Evolutionary conservation across 2,329 filamentous ascomycete species (phyloP), one percentile per base, ranked within the genome.

Genomic region (Escovopsis sp.): DNA sequence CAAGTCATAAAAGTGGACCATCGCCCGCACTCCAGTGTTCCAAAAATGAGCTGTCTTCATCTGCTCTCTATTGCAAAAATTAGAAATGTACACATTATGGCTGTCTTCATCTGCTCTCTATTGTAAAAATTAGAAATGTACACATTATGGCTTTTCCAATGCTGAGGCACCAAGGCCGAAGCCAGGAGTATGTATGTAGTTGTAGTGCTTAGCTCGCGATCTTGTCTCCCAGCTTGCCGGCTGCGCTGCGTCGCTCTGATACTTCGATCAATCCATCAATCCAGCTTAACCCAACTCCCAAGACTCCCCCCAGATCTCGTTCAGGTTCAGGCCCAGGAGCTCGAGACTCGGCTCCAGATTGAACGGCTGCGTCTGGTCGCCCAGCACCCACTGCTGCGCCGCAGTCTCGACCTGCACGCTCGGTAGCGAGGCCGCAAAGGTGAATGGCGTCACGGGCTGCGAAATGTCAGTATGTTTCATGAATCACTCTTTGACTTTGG

Each of bases 281-380:
- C 15, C 15, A 15, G 15, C 15, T 15, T 23, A 63, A 43, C 61
- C 62, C 46, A 64, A 52, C 48, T 66, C 63, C 64, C 64, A 67
- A 42, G 62, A 62, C 48, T 71, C 69, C 35, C 68, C 70, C 71
- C 71, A 75, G 42, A 75, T 59, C 48, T 74, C 70, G 46, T 73
- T 72, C 40, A 75, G 54, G 47, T 73, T 72, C 42, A 71, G 61
- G 4, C 70, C 71, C 39, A 74, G 56, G 36, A 70, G 57, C 51
- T 73, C 71, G 40, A 74, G 63, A 49, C 65, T 73, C 45, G 71
- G 69, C 44, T 74, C 71, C 28, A 70, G 65, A 48, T 72, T 72
- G 38, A 69, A 66, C 0, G 57, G 60, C 49, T 63, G 61, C 26
- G 56, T 53, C 40, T 52, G 48, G 43, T 59, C 57, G 30, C 50